A percentile compares a stretch with the other conserved stretches of the same genome.
phyloP scores from a whole-genome alignment of 495 filamentous ascomycete genomes.

The Parathielavia appendiculata region DNA sequence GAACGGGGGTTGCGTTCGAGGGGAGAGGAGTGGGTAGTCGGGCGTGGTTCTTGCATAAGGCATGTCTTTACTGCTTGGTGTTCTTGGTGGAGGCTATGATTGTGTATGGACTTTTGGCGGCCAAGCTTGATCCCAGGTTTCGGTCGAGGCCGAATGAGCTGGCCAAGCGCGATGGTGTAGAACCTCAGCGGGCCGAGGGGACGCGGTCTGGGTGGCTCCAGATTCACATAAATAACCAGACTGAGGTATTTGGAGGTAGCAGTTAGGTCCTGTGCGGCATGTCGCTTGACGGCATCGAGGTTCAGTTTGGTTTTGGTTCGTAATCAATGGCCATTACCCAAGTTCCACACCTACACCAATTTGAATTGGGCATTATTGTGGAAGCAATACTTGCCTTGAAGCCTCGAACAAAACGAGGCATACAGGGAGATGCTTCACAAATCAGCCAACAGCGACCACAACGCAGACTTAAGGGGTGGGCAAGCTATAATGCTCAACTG shows the following conservation, averaged over 20 bases:
- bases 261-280: too few relatives aligned
- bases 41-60: constrained; percentile 11
- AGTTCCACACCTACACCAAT: too few relatives aligned
- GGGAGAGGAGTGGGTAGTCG: not conserved
- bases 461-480: too few relatives aligned
- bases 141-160: not conserved
- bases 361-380: too few relatives aligned
- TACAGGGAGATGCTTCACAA: too few relatives aligned
- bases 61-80: not conserved
- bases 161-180: not conserved
- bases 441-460: too few relatives aligned
- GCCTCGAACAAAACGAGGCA: too few relatives aligned
- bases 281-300: too few relatives aligned
- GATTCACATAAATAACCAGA: not conserved
- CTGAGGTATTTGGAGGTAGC: constrained; percentile 3
- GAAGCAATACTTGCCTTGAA: too few relatives aligned
- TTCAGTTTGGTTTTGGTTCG: too few relatives aligned
- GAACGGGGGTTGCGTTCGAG: not conserved
- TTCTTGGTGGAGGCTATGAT: not conserved
- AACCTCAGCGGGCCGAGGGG: not conserved
- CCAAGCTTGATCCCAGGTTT: not conserved
- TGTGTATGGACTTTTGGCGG: not conserved
- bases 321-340: too few relatives aligned
- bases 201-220: not conserved
- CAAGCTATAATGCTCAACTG: too few relatives aligned